Base-by-base conservation (phyloP, 495 filamentous ascomycete species). In the Barbatosphaeria neglecta region DNA sequence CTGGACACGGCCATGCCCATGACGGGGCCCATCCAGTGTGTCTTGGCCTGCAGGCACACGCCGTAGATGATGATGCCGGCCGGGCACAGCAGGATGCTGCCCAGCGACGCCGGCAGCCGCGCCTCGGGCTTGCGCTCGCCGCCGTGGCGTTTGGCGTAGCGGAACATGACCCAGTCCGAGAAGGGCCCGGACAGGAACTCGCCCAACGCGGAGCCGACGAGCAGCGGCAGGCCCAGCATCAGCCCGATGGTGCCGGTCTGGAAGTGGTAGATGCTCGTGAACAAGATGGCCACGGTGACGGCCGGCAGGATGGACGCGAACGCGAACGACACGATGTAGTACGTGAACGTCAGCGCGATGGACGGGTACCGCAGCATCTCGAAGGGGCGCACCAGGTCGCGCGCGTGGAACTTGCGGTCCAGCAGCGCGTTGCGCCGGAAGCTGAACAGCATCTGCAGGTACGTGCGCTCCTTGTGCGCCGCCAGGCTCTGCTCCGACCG, bases 1-100 rank as follows among this genome's bases (percentile, higher is more conserved):
- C 51, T 55, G 2, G 53, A 55, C 24, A 64, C 60, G 4, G 40
- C 48, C 20, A 67, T 62, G 11, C 64, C 62, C 17, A 67, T 41
- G 0, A 60, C 54, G 2, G 58, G 56, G 8, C 39, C 23, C 16
- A 50, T 45, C 59, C 56, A 62, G 46, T 58, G 52, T 8, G 45
- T 53, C n/a, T 58, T 46, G 47, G 52, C 47, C 37, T 51, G 50
- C 16, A 59, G 43, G 16, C 46, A 50, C 11, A 62, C 54, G 13
- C 61, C 61, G 37, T 62, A 54, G 27, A 61, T 61, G 24, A 61
- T 54, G 28, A 58, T 58, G 17, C 33, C 38, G 5, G 43, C 49
- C 22, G 42, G 33, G 23, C 33, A 40, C 6, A 63, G 43, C 7
- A 60, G 33, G 1, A 54, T 41, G 6, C 41, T 43, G 4, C 42